phyloP scores from a whole-genome alignment of 225 moss, liverwort and hornwort genomes.

The Pseudisothecium myosuroides region DNA sequence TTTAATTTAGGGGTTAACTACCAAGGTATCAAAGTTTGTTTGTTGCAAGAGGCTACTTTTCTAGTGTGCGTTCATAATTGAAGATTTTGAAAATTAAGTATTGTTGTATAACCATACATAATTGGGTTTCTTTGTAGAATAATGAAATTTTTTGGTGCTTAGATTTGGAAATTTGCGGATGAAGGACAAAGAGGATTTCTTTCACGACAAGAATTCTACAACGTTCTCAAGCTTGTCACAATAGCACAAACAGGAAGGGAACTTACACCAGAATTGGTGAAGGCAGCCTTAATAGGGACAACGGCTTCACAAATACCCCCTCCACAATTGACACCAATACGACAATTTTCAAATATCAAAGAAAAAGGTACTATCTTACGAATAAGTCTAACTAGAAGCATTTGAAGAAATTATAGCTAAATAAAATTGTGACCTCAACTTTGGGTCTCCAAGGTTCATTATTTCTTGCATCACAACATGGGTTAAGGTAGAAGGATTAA shows the following conservation, averaged over 20 bases:
- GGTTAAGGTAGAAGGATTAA: not conserved
- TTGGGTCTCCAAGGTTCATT: not conserved
- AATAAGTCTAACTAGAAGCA: not conserved
- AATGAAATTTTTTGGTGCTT: not conserved
- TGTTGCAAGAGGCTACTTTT: not conserved
- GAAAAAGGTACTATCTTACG: not conserved
- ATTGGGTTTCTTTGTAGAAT: not conserved
- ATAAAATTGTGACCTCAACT: not conserved
- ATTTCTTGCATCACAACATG: not conserved
- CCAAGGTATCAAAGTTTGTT: not conserved
- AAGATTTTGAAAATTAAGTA: not conserved
- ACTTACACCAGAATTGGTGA: constrained; percentile 53
- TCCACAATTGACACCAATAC: constrained; percentile 38
- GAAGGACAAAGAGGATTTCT: constrained; percentile 54
- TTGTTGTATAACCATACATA: not conserved
- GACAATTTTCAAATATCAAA: constrained; percentile 4
- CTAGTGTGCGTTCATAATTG: not conserved
- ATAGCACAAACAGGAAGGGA: constrained; percentile 62
- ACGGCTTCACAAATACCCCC: constrained; percentile 66
- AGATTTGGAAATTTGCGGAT: constrained; percentile 77
- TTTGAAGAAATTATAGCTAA: not conserved
- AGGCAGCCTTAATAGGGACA: constrained; percentile 45
- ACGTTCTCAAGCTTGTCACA: constrained; percentile 67
- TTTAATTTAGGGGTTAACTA: too few relatives aligned
- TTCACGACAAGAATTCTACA: constrained; percentile 61